A percentile compares a stretch with the other conserved stretches of the same genome.
phyloP scores from a whole-genome alignment of 352 stramenopile genomes.

The Globisporangium paroecandrum region DNA sequence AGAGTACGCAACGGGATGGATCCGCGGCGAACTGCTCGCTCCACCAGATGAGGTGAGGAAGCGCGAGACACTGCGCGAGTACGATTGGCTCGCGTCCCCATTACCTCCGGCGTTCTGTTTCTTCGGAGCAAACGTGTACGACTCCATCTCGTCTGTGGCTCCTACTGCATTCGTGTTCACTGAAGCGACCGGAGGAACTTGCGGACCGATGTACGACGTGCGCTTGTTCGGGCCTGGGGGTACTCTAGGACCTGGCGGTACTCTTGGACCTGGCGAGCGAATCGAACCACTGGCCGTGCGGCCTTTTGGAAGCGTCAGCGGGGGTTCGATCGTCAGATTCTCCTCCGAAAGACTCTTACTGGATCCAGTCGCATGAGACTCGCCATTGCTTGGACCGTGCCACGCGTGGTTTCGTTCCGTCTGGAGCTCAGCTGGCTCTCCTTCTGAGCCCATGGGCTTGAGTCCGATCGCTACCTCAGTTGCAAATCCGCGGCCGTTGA shows the following conservation, averaged over 20 bases:
- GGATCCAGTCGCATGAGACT: background rate
- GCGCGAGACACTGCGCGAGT: constrained; percentile 3
- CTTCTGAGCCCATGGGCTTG: background rate
- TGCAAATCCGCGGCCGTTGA: background rate
- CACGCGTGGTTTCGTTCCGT: background rate
- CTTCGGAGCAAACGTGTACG: background rate
- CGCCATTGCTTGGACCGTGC: background rate
- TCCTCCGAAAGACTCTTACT: background rate
- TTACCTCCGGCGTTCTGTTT: background rate
- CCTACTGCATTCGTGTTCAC: too few species aligned
- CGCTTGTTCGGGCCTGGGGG: background rate
- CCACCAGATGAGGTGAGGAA: background rate
- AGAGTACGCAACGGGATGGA: constrained; percentile 1
- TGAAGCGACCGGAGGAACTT: too few species aligned
- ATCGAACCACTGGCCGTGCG: background rate
- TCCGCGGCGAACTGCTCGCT: constrained; percentile 2
- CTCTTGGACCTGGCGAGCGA: background rate
- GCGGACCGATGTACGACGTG: constrained; percentile 9
- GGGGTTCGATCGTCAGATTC: background rate
- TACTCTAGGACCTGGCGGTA: too few species aligned
- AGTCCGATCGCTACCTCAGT: background rate
- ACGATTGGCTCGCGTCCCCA: background rate
- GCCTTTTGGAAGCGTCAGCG: background rate
- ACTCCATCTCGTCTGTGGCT: background rate
- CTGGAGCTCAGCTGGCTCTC: background rate